A percentile compares a stretch with the other conserved stretches of the same genome.
Conservation (phyloP, 805 yeast genomes). For the Millerozyma miso region DNA sequence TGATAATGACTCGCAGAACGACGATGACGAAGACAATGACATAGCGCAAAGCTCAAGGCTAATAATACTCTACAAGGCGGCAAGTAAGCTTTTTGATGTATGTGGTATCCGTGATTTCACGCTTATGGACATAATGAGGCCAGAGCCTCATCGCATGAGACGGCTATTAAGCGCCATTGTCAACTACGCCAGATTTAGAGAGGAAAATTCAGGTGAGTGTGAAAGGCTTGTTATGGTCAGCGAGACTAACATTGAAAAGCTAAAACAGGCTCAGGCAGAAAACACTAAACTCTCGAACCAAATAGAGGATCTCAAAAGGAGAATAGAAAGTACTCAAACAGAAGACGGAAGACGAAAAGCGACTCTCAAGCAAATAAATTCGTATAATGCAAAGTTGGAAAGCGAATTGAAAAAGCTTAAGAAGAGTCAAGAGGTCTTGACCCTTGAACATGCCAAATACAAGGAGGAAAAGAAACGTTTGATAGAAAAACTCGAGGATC, state of each 20-base stretch:
- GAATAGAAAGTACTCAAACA: constrained; percentile 24
- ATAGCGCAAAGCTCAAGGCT: constrained; percentile 40
- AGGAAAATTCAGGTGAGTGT: constrained; percentile 67
- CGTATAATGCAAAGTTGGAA: constrained; percentile 55
- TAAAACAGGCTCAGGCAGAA: constrained; percentile 37
- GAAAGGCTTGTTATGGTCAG: constrained; percentile 56
- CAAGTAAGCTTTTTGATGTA: constrained; percentile 58
- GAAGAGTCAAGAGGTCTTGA: constrained; percentile 56
- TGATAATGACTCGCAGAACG: constrained; percentile 5
- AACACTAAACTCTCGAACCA: constrained; percentile 35
- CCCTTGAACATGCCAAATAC: constrained; percentile 59
- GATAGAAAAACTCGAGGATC: constrained; percentile 57
- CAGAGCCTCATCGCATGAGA: constrained; percentile 64
- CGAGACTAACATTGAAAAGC: constrained; percentile 42
- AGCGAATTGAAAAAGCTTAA: constrained; percentile 58
- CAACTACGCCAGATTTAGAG: constrained; percentile 81
- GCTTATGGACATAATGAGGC: constrained; percentile 68
- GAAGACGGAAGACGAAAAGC: constrained; percentile 21
- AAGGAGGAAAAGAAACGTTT: constrained; percentile 58
- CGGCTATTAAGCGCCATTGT: constrained; percentile 77
- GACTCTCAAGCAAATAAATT: constrained; percentile 34
- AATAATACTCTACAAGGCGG: constrained; percentile 54
- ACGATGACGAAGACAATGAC: constrained; percentile 24
- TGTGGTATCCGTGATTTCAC: constrained; percentile 79
- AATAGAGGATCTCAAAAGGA: constrained; percentile 26